Conservation (phyloP, 257 asterid genomes). For the Fraxinus cuspidata region DNA sequence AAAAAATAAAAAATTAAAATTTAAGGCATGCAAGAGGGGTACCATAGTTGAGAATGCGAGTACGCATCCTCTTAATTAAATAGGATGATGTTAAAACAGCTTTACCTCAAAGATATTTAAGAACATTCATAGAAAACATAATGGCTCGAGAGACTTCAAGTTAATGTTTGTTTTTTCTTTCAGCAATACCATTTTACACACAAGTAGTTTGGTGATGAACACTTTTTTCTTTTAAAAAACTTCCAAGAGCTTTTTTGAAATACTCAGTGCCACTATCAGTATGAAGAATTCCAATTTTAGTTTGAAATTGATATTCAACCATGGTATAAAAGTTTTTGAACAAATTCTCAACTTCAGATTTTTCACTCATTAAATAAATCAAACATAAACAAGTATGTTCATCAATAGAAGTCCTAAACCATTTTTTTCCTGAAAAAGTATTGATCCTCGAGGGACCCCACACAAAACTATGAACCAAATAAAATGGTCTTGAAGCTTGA, state of each 20-base stretch:
- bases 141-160: neutral
- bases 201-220: too few relatives aligned
- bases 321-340: neutral
- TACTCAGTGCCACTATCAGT: neutral
- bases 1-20: neutral
- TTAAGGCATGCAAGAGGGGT: neutral
- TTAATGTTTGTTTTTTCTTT: neutral
- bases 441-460: neutral
- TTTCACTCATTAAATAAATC: neutral
- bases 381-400: neutral
- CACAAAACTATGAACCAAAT: too few relatives aligned
- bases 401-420: neutral
- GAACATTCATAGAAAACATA: neutral
- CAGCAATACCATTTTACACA: too few relatives aligned
- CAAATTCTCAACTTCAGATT: neutral
- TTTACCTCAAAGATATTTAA: neutral
- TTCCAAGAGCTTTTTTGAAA: neutral
- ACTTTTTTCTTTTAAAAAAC: neutral
- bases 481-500: too few relatives aligned
- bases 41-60: neutral
- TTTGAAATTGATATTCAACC: conserved; percentile 1
- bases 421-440: neutral
- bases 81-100: neutral
- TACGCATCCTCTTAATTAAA: neutral
- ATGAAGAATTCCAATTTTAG: neutral